Evolutionary conservation across 208 protist genomes (phyloP).

Genomic region (Strigomonas culicis): DNA sequence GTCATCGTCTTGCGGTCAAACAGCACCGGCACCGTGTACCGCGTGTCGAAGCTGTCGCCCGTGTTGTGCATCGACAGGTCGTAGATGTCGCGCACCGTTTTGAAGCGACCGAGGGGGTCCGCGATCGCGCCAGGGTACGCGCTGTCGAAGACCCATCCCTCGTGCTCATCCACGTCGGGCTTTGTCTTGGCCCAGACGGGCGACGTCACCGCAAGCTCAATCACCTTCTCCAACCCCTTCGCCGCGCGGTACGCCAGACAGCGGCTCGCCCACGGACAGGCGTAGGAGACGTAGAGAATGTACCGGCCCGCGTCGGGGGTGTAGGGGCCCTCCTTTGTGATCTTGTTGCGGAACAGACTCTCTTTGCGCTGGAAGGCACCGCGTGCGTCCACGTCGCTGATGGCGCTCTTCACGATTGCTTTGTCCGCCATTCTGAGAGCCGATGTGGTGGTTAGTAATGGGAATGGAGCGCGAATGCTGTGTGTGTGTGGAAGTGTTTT

Average conservation of each 20-base stretch:
- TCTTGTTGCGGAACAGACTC: slow-evolving; percentile 43
- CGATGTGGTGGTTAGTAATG: no score
- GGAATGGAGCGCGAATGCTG: background rate
- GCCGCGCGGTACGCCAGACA: slow-evolving; percentile 40
- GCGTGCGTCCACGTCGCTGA: slow-evolving; percentile 37
- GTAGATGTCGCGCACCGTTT: slow-evolving; percentile 62
- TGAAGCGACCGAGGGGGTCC: slow-evolving; percentile 37
- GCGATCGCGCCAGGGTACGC: slow-evolving; percentile 27
- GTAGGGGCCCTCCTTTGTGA: slow-evolving; percentile 34
- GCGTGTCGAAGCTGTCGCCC: slow-evolving; percentile 38
- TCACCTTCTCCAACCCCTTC: slow-evolving; percentile 61
- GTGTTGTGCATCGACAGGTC: slow-evolving; percentile 37
- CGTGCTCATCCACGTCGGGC: slow-evolving; percentile 33
- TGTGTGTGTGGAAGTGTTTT: background rate
- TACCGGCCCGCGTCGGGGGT: slow-evolving; percentile 59
- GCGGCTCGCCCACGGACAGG: slow-evolving; percentile 84
- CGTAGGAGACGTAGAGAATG: slow-evolving; percentile 85
- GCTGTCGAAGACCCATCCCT: slow-evolving; percentile 63
- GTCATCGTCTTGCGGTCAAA: slow-evolving; percentile 75
- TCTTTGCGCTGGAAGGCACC: slow-evolving; percentile 61
- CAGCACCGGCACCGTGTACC: slow-evolving; percentile 88
- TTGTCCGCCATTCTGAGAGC: background rate
- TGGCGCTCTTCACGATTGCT: slow-evolving; percentile 16
- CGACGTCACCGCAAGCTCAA: slow-evolving; percentile 43
- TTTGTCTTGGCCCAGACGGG: slow-evolving; percentile 44